These are phyloP conservation scores for Suillus ampliporus DNA, from an alignment of 768 basidiomycete species.

Conservation along the genomic window DNA sequence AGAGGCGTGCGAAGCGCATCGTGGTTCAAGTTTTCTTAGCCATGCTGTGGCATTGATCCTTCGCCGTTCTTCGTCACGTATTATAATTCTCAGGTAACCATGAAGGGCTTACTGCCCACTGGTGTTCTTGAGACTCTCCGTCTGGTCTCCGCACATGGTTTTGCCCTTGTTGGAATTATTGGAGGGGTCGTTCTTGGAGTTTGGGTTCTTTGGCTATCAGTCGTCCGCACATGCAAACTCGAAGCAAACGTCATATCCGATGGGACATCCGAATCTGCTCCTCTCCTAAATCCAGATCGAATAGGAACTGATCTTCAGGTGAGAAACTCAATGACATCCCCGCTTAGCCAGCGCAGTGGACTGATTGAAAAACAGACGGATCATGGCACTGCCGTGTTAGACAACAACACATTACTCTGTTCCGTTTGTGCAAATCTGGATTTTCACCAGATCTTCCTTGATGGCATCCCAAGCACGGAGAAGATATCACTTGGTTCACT, in stretches of 20 bases:
- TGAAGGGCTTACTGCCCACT: background rate
- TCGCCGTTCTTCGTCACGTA: background rate
- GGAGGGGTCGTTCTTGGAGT: background rate
- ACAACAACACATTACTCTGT: slow-evolving; percentile 5
- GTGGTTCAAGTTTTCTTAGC: background rate
- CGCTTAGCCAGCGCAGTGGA: background rate
- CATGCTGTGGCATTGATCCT: background rate
- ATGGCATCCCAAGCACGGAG: slow-evolving; percentile 3
- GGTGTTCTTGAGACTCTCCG: background rate
- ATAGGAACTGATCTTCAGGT: background rate
- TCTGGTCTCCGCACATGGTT: background rate
- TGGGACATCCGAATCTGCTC: background rate
- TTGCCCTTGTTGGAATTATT: background rate
- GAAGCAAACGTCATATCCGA: background rate
- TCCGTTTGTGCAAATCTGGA: slow-evolving; percentile 9
- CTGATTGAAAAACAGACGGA: background rate
- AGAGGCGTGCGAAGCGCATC: background rate
- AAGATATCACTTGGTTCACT: slow-evolving; percentile 6
- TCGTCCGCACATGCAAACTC: background rate
- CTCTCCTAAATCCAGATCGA: slow-evolving; percentile 1
- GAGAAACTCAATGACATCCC: background rate
- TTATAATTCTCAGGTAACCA: background rate
- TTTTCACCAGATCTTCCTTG: slow-evolving; percentile 11
- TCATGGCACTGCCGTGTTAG: background rate
- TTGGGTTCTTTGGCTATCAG: background rate